phyloP scores from a whole-genome alignment of 2,329 filamentous ascomycete genomes.

The Clonostachys rosea region DNA sequence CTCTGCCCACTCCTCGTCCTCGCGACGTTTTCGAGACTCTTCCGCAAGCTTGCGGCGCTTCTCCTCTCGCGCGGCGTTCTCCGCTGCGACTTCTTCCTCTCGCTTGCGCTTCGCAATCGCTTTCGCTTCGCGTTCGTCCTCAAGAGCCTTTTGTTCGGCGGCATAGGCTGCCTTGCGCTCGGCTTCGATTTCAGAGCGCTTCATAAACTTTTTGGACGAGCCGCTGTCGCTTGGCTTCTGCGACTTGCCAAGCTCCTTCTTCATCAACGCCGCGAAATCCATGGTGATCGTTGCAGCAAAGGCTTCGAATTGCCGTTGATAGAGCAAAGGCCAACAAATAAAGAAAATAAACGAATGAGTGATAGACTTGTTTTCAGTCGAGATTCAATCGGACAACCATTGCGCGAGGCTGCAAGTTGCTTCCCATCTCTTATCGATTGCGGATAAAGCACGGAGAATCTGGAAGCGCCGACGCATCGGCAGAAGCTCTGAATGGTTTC shows the following conservation, averaged over 20 bases:
- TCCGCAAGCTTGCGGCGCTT: constrained; percentile 80
- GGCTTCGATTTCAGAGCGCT: constrained; percentile 81
- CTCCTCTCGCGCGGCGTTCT: constrained; percentile 67
- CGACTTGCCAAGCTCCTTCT: constrained; percentile 83
- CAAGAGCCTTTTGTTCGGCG: constrained; percentile 72
- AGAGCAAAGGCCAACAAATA: no score
- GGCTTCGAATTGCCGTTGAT: no score
- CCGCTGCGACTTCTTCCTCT: constrained; percentile 77
- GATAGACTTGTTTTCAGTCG: no score
- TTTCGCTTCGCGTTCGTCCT: constrained; percentile 65
- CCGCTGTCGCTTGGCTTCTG: constrained; percentile 49
- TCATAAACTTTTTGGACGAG: constrained; percentile 69
- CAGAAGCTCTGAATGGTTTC: no score
- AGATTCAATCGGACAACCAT: no score
- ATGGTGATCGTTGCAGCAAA: constrained; percentile 42
- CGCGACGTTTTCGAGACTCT: constrained; percentile 64
- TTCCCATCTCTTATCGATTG: constrained; percentile 13
- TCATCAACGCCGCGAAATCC: constrained; percentile 95
- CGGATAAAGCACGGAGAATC: constrained; percentile 17
- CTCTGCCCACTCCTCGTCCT: constrained; percentile 69
- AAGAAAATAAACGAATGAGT: no score
- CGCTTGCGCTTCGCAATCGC: constrained; percentile 77
- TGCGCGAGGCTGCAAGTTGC: no score
- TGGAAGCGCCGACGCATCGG: not conserved
- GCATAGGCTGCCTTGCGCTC: constrained; percentile 75